Conservation (phyloP, 2,329 filamentous ascomycete genomes). For the Alternaria hordeiaustralica region DNA sequence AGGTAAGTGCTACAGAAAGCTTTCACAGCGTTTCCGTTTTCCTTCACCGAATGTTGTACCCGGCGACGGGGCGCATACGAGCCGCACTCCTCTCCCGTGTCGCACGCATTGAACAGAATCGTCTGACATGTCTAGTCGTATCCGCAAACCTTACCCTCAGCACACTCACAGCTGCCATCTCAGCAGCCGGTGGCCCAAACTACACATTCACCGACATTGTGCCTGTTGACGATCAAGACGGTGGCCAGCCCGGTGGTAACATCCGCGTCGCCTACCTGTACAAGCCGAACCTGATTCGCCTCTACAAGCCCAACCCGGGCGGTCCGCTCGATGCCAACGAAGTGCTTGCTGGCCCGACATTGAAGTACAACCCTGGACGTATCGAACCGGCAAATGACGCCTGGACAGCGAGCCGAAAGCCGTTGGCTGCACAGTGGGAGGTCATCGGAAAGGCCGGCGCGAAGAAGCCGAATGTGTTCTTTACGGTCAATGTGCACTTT, state of each 20-base stretch:
- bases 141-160: constrained; percentile 65
- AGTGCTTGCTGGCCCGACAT: constrained; percentile 63
- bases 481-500: constrained; percentile 75
- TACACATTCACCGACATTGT: constrained; percentile 68
- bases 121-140: constrained; percentile 43
- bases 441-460: constrained; percentile 58
- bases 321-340: constrained; percentile 61
- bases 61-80: not conserved
- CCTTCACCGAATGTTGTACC: not conserved
- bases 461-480: constrained; percentile 58
- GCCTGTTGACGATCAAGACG: constrained; percentile 67
- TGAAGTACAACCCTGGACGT: constrained; percentile 72
- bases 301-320: constrained; percentile 67
- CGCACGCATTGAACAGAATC: not conserved
- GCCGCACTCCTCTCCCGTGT: not conserved
- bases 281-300: constrained; percentile 64
- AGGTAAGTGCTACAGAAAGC: constrained; percentile 38
- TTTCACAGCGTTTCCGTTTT: not conserved
- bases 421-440: constrained; percentile 70
- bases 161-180: constrained; percentile 62
- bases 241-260: constrained; percentile 73
- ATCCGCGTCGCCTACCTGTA: constrained; percentile 76
- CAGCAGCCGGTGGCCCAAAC: constrained; percentile 53
- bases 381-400: constrained; percentile 68
- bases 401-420: constrained; percentile 69